Evolutionary conservation across 2,329 filamentous ascomycete genomes (phyloP), one percentile per base, ranked within the genome.

Genomic region (Pseudogymnoascus sp.): DNA sequence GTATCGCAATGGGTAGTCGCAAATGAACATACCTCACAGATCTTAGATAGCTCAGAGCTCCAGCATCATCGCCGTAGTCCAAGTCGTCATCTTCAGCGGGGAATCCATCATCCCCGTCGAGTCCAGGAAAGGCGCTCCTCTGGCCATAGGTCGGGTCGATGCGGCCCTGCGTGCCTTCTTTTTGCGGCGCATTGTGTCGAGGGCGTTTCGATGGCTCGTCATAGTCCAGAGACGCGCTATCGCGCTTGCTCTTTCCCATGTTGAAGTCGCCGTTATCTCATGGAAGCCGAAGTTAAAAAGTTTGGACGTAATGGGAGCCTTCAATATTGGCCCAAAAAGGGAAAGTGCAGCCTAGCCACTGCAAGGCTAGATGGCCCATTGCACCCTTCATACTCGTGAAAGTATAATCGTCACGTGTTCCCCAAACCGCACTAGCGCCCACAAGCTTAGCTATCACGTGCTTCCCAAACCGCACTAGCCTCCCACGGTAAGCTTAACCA

Each of bases 121-220:
- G 74, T n/a, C 81, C 81, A 5, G 87, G 86, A 67, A 92, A 88
- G 45, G 87, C 87, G 69, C 85, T 84, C 73, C 85, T 83, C 74
- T 90, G 88, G 40, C 88, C 88, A 73, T 85, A 90, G 2, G 84
- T 82, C 8, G 84, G 81, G 71, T 90, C 82, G 63, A 86, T 73
- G 42, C 75, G 75, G 12, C 67, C 67, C 60, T 71, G 48, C 9
- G 48, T 55, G 9, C 29, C 48, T 21, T 33, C 48, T 55, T 55
- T 55, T 18, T n/a, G 48, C n/a, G 48, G 29, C n/a, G 48, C 29
- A 21, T 55, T 18, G 0, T 29, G 2, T 21, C 48, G 48, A 13
- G 29, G 48, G 15, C 48, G 48, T 29, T 55, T 55, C n/a, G 29
- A 55, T 12, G 29, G 48, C 15, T 55, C 48, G 12, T 55, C 48